Conservation (phyloP, 441 rosid genomes). For the Hypseocharis bilobata region DNA sequence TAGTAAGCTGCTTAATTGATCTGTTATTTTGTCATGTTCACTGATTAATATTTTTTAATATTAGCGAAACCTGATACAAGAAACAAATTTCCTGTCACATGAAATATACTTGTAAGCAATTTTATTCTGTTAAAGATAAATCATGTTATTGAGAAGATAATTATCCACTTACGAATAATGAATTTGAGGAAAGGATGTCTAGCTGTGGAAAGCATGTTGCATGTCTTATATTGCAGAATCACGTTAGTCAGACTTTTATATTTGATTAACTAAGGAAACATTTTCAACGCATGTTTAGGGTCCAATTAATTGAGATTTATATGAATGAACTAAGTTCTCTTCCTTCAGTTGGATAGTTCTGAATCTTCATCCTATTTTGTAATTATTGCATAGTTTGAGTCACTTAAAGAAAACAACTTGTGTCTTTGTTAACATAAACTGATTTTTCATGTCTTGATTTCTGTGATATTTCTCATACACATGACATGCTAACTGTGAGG, state of each 20-base stretch:
- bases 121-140: neutral
- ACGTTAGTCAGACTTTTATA: too few species aligned
- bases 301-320: too few species aligned
- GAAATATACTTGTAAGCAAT: neutral
- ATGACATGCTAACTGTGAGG: too few species aligned
- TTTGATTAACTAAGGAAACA: too few species aligned
- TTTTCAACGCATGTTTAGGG: neutral
- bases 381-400: neutral
- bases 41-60: neutral
- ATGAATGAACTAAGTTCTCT: neutral
- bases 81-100: too few species aligned
- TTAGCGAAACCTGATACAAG: neutral
- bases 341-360: neutral
- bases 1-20: constrained; percentile 35
- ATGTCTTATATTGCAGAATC: neutral
- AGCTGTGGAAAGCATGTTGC: neutral
- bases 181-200: neutral
- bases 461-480: neutral
- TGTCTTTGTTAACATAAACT: neutral
- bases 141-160: too few species aligned
- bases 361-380: neutral
- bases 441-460: neutral
- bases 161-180: neutral
- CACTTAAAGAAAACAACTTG: neutral
- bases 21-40: neutral